Percentiles rank a stretch among this genome's conserved stretches.
Conservation (phyloP, 78 protist species). For the Goniomonas avonlea region DNA sequence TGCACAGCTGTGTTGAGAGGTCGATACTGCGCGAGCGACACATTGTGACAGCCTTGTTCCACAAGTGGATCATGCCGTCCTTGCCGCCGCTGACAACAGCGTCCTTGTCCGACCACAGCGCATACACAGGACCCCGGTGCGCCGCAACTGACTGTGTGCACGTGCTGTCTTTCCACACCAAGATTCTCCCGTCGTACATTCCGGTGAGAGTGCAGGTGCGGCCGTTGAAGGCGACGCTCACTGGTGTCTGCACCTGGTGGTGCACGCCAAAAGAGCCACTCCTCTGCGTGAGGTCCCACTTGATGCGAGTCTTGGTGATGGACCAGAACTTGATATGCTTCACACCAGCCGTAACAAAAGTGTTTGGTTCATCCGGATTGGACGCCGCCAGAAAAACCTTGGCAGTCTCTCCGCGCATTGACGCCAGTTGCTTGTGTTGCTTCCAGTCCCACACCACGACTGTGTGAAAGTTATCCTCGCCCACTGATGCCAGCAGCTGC, state of each 20-base stretch:
- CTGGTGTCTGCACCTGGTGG: too few relatives aligned
- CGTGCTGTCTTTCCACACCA: neutral
- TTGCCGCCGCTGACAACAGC: conserved; percentile 33
- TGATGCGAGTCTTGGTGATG: too few relatives aligned
- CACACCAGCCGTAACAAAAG: conserved; percentile 37
- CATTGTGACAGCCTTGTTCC: neutral
- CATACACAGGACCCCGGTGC: neutral
- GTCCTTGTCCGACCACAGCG: too few relatives aligned
- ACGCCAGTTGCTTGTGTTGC: neutral
- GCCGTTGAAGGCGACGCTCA: too few relatives aligned
- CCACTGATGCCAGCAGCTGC: neutral
- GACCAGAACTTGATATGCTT: conserved; percentile 50
- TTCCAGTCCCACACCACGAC: conserved; percentile 43
- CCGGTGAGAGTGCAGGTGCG: too few relatives aligned
- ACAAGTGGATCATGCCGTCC: conserved; percentile 20
- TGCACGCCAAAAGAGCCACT: too few relatives aligned
- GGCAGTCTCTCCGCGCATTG: neutral
- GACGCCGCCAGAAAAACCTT: neutral
- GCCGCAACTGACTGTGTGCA: neutral
- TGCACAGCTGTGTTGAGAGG: neutral
- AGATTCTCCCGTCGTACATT: too few relatives aligned
- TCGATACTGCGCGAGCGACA: neutral
- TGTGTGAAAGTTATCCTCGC: neutral
- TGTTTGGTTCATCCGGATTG: neutral
- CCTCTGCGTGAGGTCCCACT: too few relatives aligned